Conservation (phyloP, 2,329 filamentous ascomycete genomes). For the Helotiales sp. region DNA sequence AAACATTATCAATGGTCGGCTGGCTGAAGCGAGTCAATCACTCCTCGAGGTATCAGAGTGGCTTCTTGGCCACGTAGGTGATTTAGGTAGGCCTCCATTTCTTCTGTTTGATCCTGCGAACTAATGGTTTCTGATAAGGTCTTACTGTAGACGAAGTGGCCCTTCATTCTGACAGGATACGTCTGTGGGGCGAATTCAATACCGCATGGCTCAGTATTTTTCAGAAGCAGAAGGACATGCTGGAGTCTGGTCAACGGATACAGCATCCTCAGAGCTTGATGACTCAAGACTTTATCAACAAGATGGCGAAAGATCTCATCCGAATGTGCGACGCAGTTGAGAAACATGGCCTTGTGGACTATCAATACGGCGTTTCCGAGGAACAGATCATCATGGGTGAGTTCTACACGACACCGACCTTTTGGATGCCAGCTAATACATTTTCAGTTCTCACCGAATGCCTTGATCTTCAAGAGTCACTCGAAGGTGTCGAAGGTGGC, state of each 20-base stretch:
- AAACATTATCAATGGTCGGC: constrained; percentile 57
- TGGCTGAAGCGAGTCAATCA: constrained; percentile 58
- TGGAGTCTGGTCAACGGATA: constrained; percentile 39
- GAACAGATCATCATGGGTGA: constrained; percentile 83
- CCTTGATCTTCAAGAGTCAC: constrained; percentile 51
- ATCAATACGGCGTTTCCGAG: constrained; percentile 95
- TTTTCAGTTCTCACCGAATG: constrained; percentile 50
- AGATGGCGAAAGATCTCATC: constrained; percentile 80
- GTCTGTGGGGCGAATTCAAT: constrained; percentile 94
- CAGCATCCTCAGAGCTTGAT: constrained; percentile 60
- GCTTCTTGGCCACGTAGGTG: constrained; percentile 63
- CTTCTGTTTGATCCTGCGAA: constrained; percentile 30
- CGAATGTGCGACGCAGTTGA: constrained; percentile 84
- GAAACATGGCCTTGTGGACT: constrained; percentile 91
- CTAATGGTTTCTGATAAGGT: constrained; percentile 55
- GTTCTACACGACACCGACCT: constrained; percentile 34
- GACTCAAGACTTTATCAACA: constrained; percentile 66
- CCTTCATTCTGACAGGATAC: constrained; percentile 73
- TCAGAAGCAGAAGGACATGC: constrained; percentile 79
- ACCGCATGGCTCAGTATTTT: constrained; percentile 83
- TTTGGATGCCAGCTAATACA: not conserved
- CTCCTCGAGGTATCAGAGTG: constrained; percentile 65
- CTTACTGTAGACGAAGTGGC: constrained; percentile 80
- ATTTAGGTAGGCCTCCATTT: constrained; percentile 57
- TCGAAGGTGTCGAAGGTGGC: constrained; percentile 25